Conservation (phyloP, 2,329 filamentous ascomycete genomes). For the Cladosporium sphaerospermum region DNA sequence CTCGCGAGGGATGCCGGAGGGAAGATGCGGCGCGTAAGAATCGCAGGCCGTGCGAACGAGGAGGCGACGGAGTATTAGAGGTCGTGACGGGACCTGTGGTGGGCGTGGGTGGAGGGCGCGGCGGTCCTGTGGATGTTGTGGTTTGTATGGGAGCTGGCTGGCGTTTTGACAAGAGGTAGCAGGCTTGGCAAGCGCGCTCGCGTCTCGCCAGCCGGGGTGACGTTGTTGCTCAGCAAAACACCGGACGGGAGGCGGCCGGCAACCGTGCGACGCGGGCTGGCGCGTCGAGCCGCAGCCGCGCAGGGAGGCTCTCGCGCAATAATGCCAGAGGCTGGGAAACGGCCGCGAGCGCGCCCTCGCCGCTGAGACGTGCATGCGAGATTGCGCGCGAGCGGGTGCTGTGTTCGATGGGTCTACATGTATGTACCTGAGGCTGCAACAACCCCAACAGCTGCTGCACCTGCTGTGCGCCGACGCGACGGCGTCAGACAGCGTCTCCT, state of each 20-base stretch:
- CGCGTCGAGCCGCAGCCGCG: too few species aligned
- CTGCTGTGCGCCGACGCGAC: too few species aligned
- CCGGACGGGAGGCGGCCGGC: neutral
- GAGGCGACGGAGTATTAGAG: slow-evolving; percentile 13
- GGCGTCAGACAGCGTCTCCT: too few species aligned
- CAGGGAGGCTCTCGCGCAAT: too few species aligned
- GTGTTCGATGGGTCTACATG: too few species aligned
- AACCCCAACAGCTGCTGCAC: too few species aligned
- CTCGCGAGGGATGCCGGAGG: slow-evolving; percentile 16
- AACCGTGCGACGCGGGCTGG: neutral
- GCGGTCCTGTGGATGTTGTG: slow-evolving; percentile 9
- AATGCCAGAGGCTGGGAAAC: too few species aligned
- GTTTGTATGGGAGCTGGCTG: slow-evolving; percentile 5
- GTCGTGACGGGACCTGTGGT: slow-evolving; percentile 11
- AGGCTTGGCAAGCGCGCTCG: slow-evolving; percentile 5
- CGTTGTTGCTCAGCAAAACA: slow-evolving; percentile 1
- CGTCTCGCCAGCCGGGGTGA: neutral
- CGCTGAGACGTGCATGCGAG: too few species aligned
- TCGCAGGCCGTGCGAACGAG: slow-evolving; percentile 15
- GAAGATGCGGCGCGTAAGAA: slow-evolving; percentile 15
- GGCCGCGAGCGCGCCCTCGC: too few species aligned
- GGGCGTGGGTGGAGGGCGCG: slow-evolving; percentile 12
- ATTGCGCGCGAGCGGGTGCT: too few species aligned
- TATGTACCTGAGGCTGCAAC: too few species aligned
- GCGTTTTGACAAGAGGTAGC: neutral